Conservation (phyloP, 2,329 filamentous ascomycete genomes). For the Fusarium nematophilum region DNA sequence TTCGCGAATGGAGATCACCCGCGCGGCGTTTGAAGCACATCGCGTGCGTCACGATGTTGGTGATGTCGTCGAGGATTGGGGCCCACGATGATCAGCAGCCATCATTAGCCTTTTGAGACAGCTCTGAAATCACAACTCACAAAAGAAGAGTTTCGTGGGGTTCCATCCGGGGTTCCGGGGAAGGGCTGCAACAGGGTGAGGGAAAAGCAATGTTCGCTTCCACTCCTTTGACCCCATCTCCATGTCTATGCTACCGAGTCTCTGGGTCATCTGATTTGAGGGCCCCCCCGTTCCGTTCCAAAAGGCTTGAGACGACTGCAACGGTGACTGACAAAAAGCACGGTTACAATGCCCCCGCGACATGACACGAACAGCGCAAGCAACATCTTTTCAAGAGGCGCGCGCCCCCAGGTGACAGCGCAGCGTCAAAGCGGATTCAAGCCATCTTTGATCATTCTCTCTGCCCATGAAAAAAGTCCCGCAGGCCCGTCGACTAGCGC, state of each 20-base stretch:
- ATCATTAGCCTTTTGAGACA: constrained; percentile 1
- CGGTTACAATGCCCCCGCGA: not conserved
- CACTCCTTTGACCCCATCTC: not conserved
- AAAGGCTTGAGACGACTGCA: not conserved
- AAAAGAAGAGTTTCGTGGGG: constrained; percentile 3
- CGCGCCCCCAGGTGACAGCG: not conserved
- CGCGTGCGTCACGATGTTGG: no score
- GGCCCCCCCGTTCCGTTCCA: no score
- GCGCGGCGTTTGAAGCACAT: not conserved
- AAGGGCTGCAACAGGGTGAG: not conserved
- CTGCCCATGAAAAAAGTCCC: not conserved
- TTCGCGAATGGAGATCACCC: not conserved
- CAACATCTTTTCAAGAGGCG: not conserved
- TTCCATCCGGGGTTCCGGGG: constrained; percentile 10
- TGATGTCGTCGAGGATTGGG: no score
- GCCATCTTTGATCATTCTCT: not conserved
- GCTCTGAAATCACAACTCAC: constrained; percentile 9
- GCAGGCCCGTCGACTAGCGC: not conserved
- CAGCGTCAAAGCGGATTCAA: constrained; percentile 4
- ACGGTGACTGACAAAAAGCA: not conserved
- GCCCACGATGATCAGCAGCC: not conserved
- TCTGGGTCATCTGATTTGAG: not conserved
- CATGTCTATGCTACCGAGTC: not conserved
- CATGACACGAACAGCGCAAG: not conserved
- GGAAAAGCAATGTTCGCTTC: constrained; percentile 1